These are phyloP conservation scores for Pseudogymnoascus sp. DNA, from an alignment of 2,329 filamentous ascomycete species.

Conservation along the genomic window DNA sequence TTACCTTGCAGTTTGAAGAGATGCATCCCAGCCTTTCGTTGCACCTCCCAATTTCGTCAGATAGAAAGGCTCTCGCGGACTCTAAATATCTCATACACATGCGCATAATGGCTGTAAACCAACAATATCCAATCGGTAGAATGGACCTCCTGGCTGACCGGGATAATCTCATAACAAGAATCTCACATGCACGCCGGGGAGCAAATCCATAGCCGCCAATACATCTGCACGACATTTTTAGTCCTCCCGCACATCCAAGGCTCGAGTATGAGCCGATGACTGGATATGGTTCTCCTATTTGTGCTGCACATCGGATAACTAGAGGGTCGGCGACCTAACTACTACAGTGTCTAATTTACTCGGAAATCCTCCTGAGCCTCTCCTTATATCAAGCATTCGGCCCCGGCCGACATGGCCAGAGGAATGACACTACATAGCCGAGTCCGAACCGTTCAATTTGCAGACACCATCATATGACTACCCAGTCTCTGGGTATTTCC, in stretches of 20 bases:
- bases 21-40: constrained; percentile 23
- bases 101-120: neutral
- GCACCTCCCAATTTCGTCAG: constrained; percentile 9
- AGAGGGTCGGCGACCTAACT: neutral
- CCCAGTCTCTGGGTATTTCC: constrained; percentile 7
- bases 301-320: constrained; percentile 3
- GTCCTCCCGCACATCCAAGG: constrained; percentile 1
- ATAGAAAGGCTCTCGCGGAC: neutral
- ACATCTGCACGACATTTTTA: constrained; percentile 11
- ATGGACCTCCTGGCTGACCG: neutral
- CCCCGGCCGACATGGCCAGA: neutral
- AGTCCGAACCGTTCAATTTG: neutral
- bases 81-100: constrained; percentile 9
- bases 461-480: constrained; percentile 7
- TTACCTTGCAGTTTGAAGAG: constrained; percentile 26
- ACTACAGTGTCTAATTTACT: neutral
- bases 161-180: neutral
- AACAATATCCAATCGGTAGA: neutral
- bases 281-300: neutral
- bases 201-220: constrained; percentile 4
- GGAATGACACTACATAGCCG: neutral
- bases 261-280: neutral
- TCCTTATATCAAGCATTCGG: constrained; percentile 2
- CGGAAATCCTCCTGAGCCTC: neutral
- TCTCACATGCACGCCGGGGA: constrained; percentile 2